Evolutionary conservation across 2,329 filamentous ascomycete species (phyloP), one percentile per base, ranked within the genome.

Genomic region (Colletotrichum euphorbiae): DNA sequence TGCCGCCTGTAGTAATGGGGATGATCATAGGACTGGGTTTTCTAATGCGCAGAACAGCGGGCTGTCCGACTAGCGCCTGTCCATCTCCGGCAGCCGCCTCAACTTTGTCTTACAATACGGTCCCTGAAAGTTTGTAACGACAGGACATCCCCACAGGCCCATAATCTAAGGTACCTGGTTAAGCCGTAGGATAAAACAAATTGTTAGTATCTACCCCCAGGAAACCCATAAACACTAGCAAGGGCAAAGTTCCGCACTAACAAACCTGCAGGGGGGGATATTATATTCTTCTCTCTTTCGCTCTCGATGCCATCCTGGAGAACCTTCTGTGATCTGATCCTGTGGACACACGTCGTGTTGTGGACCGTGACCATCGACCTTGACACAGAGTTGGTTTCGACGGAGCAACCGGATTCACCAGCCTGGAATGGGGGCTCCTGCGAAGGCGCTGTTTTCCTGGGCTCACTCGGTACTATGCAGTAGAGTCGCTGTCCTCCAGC

Each of bases 361-460:
- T 64, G 65, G 65, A 24, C 65, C 46, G 54, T 68, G 60, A 45
- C 11, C 21, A 15, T 6, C n/a, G 54, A 40, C 54, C 15, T 50
- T 60, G 66, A 69, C 61, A 69, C 66, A 69, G 54, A 43, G 33
- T 59, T n/a, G 66, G 66, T 69, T 66, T 65, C 61, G 65, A 65
- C 48, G 54, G 40, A 58, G 59, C 51, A 19, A 42, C 57, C 17
- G 46, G 40, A 48, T 19, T 43, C 4, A 15, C 24, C 43, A 40
- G 58, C 59, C 66, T 50, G 50, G 55, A 52, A 64, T 68, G 52
- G 12, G 38, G 36, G 45, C 52, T 55, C 33, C 19, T 67, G 21
- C 55, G 24, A 24, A 50, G 13, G 40, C 15, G 62, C 48, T 21
- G 31, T 61, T 12, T 31, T 43, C 19, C 13, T 52, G 17, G 52